Evolutionary conservation across 495 filamentous ascomycete genomes (phyloP), one percentile per base, ranked within the genome.

Genomic region (Baudoinia panamericana): DNA sequence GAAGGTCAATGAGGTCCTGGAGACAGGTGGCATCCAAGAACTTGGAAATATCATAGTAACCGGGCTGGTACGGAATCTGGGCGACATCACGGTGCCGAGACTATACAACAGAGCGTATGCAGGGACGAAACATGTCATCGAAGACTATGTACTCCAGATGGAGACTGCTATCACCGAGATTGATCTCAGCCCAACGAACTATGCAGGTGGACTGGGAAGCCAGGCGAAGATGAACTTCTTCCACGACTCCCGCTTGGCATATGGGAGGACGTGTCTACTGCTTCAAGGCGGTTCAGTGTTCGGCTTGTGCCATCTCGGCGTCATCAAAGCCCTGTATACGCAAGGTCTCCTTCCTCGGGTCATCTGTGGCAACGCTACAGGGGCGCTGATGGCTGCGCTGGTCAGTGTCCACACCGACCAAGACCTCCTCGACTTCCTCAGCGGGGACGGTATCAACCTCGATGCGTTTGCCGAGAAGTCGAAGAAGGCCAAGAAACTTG

Each of bases 231-330:
- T 94, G 27, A 82, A 94, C 55, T 67, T 94, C 32, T 63, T 94
- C 36, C 84, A 93, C 54, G 84, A 93, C 64, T 85, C 84, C 9
- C 69, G 88, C 10, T 86, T 90, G 53, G 84, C 84, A 0, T 93
- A 92, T 65, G 88, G 88, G 15, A 68, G 86, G 30, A 86, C 75
- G 27, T 86, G 83, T 1, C 65, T 96, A 31, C 80, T 94, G 10
- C 59, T 96, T 3, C 87, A 94, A 55, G 88, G 88, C 16, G 88
- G 88, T 2, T 80, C 85, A 21, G 86, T 90, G 25, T 96, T 96
- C 51, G 88, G 86, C 0, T 61, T 93, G 5, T 94, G 84, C 50
- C 88, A 96, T 60, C 55, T 95, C 1, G 88, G 88, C 1, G 84
- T 95, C 0, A 82, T 93, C 33, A 92, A 85, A 52, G 87, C 86